Conservation (phyloP, 768 basidiomycete species). For the Phylloporus arenicola region DNA sequence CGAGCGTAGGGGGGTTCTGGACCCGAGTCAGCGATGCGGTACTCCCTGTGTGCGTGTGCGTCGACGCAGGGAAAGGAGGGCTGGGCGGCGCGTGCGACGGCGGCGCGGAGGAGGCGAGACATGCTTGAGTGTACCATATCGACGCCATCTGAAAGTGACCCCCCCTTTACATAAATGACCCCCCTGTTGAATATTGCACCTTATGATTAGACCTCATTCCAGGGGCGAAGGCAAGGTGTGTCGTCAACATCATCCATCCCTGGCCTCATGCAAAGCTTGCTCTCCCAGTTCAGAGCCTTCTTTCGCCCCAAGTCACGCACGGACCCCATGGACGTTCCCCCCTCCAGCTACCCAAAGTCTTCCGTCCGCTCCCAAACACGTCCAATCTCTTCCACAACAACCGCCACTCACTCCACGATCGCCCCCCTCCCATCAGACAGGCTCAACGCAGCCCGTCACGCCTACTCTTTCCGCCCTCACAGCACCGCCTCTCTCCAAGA, state of each 20-base stretch:
- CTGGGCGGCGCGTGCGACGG: conserved; percentile 8
- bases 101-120: not conserved
- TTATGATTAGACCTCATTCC: not conserved
- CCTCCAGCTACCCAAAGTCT: conserved; percentile 34
- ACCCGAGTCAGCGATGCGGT: conserved; percentile 47
- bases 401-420: conserved; percentile 56
- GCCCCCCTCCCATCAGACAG: conserved; percentile 51
- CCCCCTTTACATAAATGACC: not conserved
- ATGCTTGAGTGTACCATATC: no score
- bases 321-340: conserved; percentile 4
- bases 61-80: conserved; percentile 72
- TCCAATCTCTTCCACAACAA: conserved; percentile 62
- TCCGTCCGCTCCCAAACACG: conserved; percentile 47
- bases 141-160: not conserved
- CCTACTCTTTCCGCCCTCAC: conserved; percentile 14
- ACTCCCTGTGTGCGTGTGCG: conserved; percentile 69
- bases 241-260: not conserved
- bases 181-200: no score
- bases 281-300: conserved; percentile 54
- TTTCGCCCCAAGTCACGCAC: conserved; percentile 47
- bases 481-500: conserved; percentile 5
- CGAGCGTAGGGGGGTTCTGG: conserved; percentile 82
- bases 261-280: not conserved
- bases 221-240: conserved; percentile 41
- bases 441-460: conserved; percentile 11